Conservation (phyloP, 1,284 basidiomycete species). For the Bjerkandera adusta region DNA sequence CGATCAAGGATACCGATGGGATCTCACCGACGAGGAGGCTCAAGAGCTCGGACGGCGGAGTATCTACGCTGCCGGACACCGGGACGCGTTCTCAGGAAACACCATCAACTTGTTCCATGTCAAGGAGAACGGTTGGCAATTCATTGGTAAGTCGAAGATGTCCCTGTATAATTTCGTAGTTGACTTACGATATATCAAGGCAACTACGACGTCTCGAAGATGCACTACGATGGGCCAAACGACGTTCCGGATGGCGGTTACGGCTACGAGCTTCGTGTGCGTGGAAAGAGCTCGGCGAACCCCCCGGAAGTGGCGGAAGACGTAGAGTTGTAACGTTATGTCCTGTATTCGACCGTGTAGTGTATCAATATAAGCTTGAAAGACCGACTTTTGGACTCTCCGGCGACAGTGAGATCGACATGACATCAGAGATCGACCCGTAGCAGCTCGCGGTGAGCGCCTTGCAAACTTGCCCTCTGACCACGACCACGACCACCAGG, state of each 20-base stretch:
- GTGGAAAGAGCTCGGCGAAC: conserved; percentile 29
- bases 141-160: conserved; percentile 66
- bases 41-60: conserved; percentile 93
- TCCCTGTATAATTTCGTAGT: not conserved
- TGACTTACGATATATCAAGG: conserved; percentile 39
- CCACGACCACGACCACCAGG: conserved; percentile 13
- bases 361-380: conserved; percentile 10
- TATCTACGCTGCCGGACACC: conserved; percentile 96
- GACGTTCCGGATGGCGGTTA: conserved; percentile 70
- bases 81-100: conserved; percentile 98
- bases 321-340: not conserved
- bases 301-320: conserved; percentile 17
- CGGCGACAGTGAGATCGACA: no score
- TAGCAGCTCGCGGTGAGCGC: no score
- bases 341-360: not conserved
- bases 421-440: no score
- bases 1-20: conserved; percentile 96
- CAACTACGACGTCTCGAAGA: conserved; percentile 76
- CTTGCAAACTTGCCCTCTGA: no score
- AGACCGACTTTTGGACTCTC: no score
- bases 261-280: conserved; percentile 72
- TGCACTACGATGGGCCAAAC: conserved; percentile 84
- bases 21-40: conserved; percentile 91
- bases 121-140: conserved; percentile 91
- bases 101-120: conserved; percentile 96